Base-by-base conservation (phyloP, 106 monocot genomes). In the Dioscorea dumetorum region DNA sequence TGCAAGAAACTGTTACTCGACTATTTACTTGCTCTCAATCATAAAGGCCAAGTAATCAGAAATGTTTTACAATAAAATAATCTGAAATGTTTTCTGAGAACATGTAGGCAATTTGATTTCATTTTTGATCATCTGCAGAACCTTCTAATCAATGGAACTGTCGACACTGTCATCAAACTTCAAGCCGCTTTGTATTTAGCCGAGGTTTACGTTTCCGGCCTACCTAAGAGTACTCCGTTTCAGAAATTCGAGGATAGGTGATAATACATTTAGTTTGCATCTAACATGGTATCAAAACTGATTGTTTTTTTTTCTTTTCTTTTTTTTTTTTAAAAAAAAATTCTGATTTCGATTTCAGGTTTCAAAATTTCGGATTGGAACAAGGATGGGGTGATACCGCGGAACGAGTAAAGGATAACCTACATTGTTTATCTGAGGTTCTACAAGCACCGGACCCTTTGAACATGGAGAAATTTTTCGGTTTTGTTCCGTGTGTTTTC, bases 331-430 rank as follows among this genome's bases (percentile, higher is more conserved):
- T n/a, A n/a, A n/a, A n/a, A n/a, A n/a, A n/a, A n/a, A 31, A 49
- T 56, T 52, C 21, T 19, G 15, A 51, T 8, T 11, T 54, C 17
- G 41, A 32, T 22, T 62, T 56, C 80, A 95, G 95, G 63, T 95
- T 95, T 74, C 76, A 86, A 50, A 88, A 91, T 58, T 95, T 86
- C 86, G 95, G 95, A 21, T 74, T 95, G 51, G 88, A 84, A 81
- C 88, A 84, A 66, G 95, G 95, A 79, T 95, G 95, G 95, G 95
- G 95, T 12, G 86, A 91, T 60, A 95, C 74, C 9, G 91, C 91
- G 0, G 91, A 86, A 49, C 68, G 80, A 62, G 91, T 82, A 1
- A 88, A 78, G 65, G 95, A 91, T 67, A 95, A 80, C 0, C 23
- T 95, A 51, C 67, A 80, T 31, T 91, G 75, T 32, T 82, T 95